Evolutionary conservation across 2,329 filamentous ascomycete species (phyloP).

Genomic region (Sphaerulina vaccinii): DNA sequence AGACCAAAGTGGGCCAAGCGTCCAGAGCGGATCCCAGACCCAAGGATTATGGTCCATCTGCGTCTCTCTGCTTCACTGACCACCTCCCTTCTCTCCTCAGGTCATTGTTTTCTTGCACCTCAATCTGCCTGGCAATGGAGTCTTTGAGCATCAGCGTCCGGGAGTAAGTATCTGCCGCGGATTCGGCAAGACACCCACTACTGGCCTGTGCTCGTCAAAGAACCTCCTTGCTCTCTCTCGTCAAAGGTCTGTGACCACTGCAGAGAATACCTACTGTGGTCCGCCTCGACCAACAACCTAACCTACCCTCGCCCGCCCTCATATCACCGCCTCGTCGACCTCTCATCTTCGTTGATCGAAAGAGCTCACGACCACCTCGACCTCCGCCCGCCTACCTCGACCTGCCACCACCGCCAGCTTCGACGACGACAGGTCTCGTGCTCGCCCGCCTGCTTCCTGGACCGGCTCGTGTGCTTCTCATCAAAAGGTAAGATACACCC

Average conservation of each 20-base stretch:
- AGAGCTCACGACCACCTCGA: constrained; percentile 34
- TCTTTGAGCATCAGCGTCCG: constrained; percentile 18
- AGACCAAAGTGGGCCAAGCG: constrained; percentile 4
- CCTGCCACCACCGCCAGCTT: background rate
- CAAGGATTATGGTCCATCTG: background rate
- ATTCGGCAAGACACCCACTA: constrained; percentile 23
- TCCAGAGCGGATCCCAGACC: constrained; percentile 1
- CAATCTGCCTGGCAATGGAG: constrained; percentile 24
- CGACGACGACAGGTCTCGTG: constrained; percentile 20
- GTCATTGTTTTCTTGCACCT: constrained; percentile 11
- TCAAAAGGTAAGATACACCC: constrained; percentile 9
- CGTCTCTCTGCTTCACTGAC: constrained; percentile 7
- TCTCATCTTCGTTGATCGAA: constrained; percentile 45
- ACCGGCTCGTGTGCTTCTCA: constrained; percentile 10
- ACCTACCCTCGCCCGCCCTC: constrained; percentile 9
- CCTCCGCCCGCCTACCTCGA: constrained; percentile 12
- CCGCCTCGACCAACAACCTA: constrained; percentile 20
- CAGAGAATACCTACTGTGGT: constrained; percentile 26
- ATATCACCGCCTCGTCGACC: constrained; percentile 30
- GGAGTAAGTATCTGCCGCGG: constrained; percentile 25
- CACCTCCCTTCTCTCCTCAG: constrained; percentile 8
- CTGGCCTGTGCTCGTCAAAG: background rate
- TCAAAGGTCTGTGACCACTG: constrained; percentile 21
- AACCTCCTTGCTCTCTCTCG: constrained; percentile 1
- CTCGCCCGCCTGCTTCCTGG: constrained; percentile 6